Evolutionary conservation across 2,329 filamentous ascomycete genomes (phyloP), one percentile per base, ranked within the genome.

Genomic region (Neofusicoccum cordaticola): DNA sequence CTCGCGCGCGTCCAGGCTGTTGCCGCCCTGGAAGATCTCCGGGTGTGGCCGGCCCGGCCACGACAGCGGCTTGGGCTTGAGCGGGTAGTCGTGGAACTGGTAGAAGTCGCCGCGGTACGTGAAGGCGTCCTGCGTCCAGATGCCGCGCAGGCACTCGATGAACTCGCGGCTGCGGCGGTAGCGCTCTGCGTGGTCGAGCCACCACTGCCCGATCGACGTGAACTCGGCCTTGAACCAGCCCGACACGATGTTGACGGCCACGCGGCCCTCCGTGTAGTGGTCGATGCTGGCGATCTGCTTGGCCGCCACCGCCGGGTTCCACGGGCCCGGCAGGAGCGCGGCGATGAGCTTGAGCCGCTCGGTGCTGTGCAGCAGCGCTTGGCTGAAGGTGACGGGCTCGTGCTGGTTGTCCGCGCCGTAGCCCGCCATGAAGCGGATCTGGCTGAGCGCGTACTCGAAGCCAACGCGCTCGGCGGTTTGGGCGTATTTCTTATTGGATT

Each of bases 141-240:
- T 84, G 2, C 82, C 82, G 57, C 78, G 80, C 2, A 84, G 72
- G 57, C 80, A 83, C 60, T 79, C 74, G 56, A 85, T 84, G 70
- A 84, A 84, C 69, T 85, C 82, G 44, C 78, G 75, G 62, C 76
- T 81, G 17, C 83, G 79, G 39, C 82, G 77, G 68, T 84, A 84
- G 3, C 82, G 78, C 71, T 84, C 83, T 1, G 79, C 78, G 66
- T 84, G 82, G 67, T 84, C 82, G 15, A 84, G 77, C 83, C 82
- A 84, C 82, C 82, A 84, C 70, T 84, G 80, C 4, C 82, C 82
- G 22, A 85, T 81, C 52, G 78, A 77, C 0, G 78, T 80, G 66
- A 84, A 84, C 70, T 84, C 83, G 61, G 78, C 75, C 68, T 83
- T 84, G 73, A 84, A 84, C 82, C 83, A 85, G 3, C 83, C 83